Percentiles rank a stretch among this genome's conserved stretches.
phyloP scores from a whole-genome alignment of 805 yeast species.

The Torulaspora quercuum region DNA sequence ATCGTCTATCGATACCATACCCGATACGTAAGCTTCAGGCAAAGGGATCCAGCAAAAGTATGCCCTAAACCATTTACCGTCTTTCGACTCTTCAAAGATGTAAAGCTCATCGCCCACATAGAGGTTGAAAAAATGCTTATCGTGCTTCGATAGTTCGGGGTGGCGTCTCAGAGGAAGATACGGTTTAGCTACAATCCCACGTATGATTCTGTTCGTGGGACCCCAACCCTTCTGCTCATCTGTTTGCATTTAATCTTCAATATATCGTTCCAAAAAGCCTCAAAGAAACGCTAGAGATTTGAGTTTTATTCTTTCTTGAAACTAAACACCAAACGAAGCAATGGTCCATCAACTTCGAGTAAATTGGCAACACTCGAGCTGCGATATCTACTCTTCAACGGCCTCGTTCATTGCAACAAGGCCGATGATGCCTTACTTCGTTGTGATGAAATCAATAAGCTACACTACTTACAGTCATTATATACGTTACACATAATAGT shows the following conservation, averaged over 20 bases:
- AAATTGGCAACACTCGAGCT: too few species aligned
- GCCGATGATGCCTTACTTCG: too few species aligned
- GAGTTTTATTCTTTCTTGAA: too few species aligned
- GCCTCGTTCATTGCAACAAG: too few species aligned
- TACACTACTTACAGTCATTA: slow-evolving; percentile 6
- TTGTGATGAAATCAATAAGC: too few species aligned
- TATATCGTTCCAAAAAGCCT: neutral
- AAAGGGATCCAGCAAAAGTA: slow-evolving; percentile 65
- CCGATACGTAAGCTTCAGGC: slow-evolving; percentile 65
- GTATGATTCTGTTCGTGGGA: slow-evolving; percentile 46
- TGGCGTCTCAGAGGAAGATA: slow-evolving; percentile 45
- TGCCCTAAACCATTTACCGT: slow-evolving; percentile 73
- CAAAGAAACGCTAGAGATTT: too few species aligned
- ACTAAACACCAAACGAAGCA: too few species aligned
- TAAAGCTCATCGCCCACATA: slow-evolving; percentile 77
- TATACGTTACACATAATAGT: neutral
- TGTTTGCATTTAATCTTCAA: slow-evolving; percentile 1
- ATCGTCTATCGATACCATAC: slow-evolving; percentile 50
- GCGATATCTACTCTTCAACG: too few species aligned
- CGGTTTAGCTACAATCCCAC: slow-evolving; percentile 44
- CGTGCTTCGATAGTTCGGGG: slow-evolving; percentile 35
- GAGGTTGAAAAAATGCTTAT: slow-evolving; percentile 46
- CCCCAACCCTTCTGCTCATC: slow-evolving; percentile 36
- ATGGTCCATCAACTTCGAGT: too few species aligned
- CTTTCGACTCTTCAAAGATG: slow-evolving; percentile 58